Base-by-base conservation (phyloP, 192 early-diverging fungal species). In the Geranomyces michiganensis region DNA sequence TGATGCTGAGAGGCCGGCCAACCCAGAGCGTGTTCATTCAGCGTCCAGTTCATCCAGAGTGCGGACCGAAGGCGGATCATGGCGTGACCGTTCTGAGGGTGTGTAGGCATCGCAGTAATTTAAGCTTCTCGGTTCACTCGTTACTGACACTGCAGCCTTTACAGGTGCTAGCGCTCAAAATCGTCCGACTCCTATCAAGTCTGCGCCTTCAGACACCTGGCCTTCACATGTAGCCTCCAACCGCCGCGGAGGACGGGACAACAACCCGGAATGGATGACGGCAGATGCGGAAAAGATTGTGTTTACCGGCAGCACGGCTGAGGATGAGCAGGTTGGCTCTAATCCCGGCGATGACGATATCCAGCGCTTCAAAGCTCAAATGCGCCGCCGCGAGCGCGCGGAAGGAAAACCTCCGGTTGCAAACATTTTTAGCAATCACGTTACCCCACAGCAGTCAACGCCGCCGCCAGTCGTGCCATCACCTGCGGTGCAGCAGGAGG, bases 261-360 rank as follows among this genome's bases (percentile, higher is more conserved):
- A 58, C 45, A 65, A 74, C 21, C 73, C 73, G 32, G 73, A 74
- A 55, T 74, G 73, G 73, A 74, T 74, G 73, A 74, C 27, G 24
- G 60, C 62, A 30, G 73, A 67, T 53, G 33, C 14, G 7, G 65
- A 68, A 13, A 58, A 47, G 29, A 27, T 67, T n/a, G 51, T 44
- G 15, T 45, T 59, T 17, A 43, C 24, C 6, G 56, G 62, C 1
- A 24, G 17, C 46, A 47, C 33, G 12, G 47, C 62, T 31, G 27
- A 31, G 27, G 43, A 36, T n/a, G 43, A 43, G 41, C 30, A 46
- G 31, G 15, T 29, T 7, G 17, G 21, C 27, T 33, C 58, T 31
- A 32, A 32, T 29, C 21, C 29, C 17, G 58, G 17, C 19, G 62
- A 74, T 15, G 73, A 74, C 62, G 73, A 74, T 36, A 74, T 74